phyloP scores from a whole-genome alignment of 371 early-diverging fungal genomes.

The Zancudomyces culisetae region DNA sequence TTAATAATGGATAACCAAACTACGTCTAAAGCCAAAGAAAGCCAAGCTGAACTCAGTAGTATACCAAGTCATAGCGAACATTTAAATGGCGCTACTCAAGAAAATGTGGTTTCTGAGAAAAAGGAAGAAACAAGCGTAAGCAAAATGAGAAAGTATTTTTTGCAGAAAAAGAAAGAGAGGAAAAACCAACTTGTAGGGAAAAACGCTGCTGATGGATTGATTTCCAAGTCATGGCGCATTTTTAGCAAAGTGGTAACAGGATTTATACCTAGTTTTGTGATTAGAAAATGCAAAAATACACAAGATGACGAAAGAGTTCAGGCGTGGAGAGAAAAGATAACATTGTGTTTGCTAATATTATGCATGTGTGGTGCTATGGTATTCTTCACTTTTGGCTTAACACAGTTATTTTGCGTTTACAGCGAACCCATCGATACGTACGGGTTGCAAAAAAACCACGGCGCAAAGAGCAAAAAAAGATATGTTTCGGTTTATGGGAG shows the following conservation, averaged over 20 bases:
- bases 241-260: constrained; percentile 11
- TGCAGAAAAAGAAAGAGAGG: not conserved
- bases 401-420: constrained; percentile 23
- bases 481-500: constrained; percentile 11
- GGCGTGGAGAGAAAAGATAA: constrained; percentile 64
- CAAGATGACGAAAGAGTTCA: constrained; percentile 15
- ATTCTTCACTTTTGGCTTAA: constrained; percentile 39
- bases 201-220: not conserved
- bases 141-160: not conserved
- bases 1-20: too few relatives aligned
- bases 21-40: too few relatives aligned
- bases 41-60: too few relatives aligned
- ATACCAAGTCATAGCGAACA: too few relatives aligned
- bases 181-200: not conserved
- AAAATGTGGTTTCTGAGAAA: too few relatives aligned
- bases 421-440: constrained; percentile 10
- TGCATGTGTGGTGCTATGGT: constrained; percentile 35
- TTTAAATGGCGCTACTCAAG: too few relatives aligned
- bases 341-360: constrained; percentile 41
- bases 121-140: too few relatives aligned
- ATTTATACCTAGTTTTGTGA: constrained; percentile 16
- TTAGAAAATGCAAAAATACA: constrained; percentile 7
- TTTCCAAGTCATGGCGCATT: constrained; percentile 5
- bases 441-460: constrained; percentile 3
- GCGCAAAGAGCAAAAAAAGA: constrained; percentile 1